These are phyloP conservation scores for Kodamaea fukazawae DNA, from an alignment of 805 yeast species.

Conservation along the genomic window DNA sequence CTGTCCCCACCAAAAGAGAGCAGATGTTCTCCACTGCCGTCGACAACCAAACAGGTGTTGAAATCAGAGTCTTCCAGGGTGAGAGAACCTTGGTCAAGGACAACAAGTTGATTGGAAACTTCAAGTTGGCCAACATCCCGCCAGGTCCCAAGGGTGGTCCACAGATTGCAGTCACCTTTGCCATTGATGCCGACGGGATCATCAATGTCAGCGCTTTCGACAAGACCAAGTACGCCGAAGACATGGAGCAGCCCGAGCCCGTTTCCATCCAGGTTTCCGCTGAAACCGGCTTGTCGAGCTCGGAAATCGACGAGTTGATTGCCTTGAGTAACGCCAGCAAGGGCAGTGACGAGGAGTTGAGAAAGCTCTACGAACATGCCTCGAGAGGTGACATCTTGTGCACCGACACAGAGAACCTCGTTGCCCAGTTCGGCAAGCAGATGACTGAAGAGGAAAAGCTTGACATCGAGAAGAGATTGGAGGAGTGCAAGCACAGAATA, in stretches of 20 bases:
- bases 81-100: constrained; percentile 77
- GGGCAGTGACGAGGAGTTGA: constrained; percentile 56
- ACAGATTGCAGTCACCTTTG: constrained; percentile 73
- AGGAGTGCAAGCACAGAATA: constrained; percentile 26
- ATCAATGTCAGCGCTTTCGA: constrained; percentile 58
- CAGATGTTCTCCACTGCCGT: constrained; percentile 79
- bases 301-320: constrained; percentile 61
- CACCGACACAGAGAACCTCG: constrained; percentile 85
- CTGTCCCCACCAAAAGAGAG: constrained; percentile 73
- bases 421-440: constrained; percentile 60
- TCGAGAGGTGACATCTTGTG: constrained; percentile 75
- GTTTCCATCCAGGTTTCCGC: constrained; percentile 50
- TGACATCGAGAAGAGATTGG: constrained; percentile 18
- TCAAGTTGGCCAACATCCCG: constrained; percentile 69
- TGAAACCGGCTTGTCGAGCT: constrained; percentile 55
- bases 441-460: constrained; percentile 51
- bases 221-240: constrained; percentile 42
- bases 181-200: constrained; percentile 79
- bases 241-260: constrained; percentile 44
- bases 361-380: constrained; percentile 66
- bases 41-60: constrained; percentile 82
- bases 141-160: constrained; percentile 78
- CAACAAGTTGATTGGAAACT: constrained; percentile 73
- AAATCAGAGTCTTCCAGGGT: constrained; percentile 76
- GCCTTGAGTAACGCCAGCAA: constrained; percentile 65